phyloP scores from a whole-genome alignment of 768 basidiomycete genomes.

The Pleurotus cornucopiae region DNA sequence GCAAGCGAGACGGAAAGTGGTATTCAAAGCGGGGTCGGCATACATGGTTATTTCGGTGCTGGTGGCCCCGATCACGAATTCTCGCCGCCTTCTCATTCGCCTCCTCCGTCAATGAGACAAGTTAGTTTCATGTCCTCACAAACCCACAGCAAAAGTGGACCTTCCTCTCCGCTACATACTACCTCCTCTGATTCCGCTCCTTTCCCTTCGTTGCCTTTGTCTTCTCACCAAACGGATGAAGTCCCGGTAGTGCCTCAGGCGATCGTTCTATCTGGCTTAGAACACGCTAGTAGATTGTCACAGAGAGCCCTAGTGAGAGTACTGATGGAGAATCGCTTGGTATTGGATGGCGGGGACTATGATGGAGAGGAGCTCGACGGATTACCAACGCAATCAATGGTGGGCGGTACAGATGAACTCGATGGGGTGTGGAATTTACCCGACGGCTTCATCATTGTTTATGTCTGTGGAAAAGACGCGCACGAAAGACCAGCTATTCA shows the following conservation, averaged over 20 bases:
- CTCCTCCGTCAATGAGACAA: conserved; percentile 1
- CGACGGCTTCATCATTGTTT: conserved; percentile 66
- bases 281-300: conserved; percentile 46
- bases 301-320: conserved; percentile 57
- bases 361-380: not conserved
- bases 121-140: conserved; percentile 1
- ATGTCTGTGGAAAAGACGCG: conserved; percentile 63
- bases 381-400: conserved; percentile 11
- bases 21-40: not conserved
- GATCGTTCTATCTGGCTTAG: conserved; percentile 69
- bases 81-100: not conserved
- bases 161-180: conserved; percentile 6
- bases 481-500: conserved; percentile 64
- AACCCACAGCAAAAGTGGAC: not conserved
- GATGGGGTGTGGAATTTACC: conserved; percentile 55
- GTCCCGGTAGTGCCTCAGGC: conserved; percentile 43
- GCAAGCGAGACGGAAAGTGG: conserved; percentile 2
- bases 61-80: not conserved
- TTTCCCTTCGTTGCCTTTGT: conserved; percentile 12
- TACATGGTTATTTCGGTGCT: too few species aligned
- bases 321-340: conserved; percentile 46
- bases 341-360: conserved; percentile 32
- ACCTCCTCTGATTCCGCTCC: conserved; percentile 16
- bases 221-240: conserved; percentile 16
- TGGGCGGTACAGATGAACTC: conserved; percentile 24